Conservation (phyloP, 202 grass and related monocot genomes). For the Musa balbisiana region DNA sequence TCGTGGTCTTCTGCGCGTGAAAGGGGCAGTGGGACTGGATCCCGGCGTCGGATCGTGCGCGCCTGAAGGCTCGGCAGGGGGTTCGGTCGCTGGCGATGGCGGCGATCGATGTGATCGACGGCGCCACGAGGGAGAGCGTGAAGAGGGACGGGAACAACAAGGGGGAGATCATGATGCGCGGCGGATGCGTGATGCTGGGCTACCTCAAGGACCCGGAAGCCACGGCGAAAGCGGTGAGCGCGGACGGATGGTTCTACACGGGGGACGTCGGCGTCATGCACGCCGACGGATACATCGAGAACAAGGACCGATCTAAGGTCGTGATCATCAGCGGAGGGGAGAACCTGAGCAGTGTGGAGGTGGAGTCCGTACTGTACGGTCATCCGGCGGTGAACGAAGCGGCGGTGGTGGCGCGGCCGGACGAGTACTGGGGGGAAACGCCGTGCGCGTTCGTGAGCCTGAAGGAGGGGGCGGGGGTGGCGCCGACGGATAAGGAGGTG, state of each 20-base stretch:
- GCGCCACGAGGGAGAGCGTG: conserved; percentile 39
- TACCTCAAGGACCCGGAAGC: conserved; percentile 46
- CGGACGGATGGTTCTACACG: conserved; percentile 82
- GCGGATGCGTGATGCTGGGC: conserved; percentile 56
- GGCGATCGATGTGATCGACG: conserved; percentile 46
- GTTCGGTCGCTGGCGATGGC: conserved; percentile 49
- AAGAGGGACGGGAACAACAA: conserved; percentile 37
- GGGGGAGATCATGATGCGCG: conserved; percentile 75
- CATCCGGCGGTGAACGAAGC: conserved; percentile 66
- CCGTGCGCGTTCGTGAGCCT: conserved; percentile 74
- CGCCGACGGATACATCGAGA: conserved; percentile 74
- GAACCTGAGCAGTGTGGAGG: conserved; percentile 92
- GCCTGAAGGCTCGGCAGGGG: conserved; percentile 68
- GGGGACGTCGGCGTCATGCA: conserved; percentile 89
- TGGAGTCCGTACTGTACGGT: conserved; percentile 61
- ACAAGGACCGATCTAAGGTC: conserved; percentile 82
- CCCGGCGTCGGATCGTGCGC: conserved; percentile 51
- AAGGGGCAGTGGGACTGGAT: conserved; percentile 64
- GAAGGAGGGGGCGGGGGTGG: conserved; percentile 25
- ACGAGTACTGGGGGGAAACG: conserved; percentile 79
- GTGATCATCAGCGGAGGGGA: conserved; percentile 93
- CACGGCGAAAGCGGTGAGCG: conserved; percentile 32
- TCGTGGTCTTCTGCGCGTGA: conserved; percentile 54
- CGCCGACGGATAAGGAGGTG: conserved; percentile 35
- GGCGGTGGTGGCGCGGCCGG: conserved; percentile 57